A percentile compares a stretch with the other conserved stretches of the same genome.
Evolutionary conservation across 306 rosid genomes (phyloP).

Genomic region (Rosa multiflora): DNA sequence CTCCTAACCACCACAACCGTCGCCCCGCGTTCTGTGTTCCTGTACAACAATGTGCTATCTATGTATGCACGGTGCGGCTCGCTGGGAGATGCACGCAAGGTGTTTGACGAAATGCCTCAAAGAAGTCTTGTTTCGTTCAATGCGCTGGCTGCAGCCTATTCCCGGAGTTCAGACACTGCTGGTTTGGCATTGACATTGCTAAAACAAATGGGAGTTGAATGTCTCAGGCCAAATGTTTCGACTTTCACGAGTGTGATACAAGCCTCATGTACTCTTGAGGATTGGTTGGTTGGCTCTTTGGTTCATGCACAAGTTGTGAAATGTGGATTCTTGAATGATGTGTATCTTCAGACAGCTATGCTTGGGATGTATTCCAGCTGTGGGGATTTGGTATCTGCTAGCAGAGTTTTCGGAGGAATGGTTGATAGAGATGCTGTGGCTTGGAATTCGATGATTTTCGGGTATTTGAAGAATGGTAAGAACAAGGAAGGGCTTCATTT

Average conservation of each 20-base stretch:
- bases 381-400: conserved; percentile 57
- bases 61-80: conserved; percentile 71
- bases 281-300: conserved; percentile 50
- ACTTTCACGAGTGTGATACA: conserved; percentile 73
- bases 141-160: conserved; percentile 62
- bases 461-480: conserved; percentile 53
- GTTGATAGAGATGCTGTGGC: conserved; percentile 58
- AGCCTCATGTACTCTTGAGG: conserved; percentile 53
- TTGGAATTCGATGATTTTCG: conserved; percentile 77
- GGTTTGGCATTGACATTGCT: conserved; percentile 40
- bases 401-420: conserved; percentile 49
- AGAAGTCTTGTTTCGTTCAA: conserved; percentile 74
- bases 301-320: conserved; percentile 67
- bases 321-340: conserved; percentile 57
- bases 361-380: conserved; percentile 73
- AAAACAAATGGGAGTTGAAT: conserved; percentile 37
- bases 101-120: conserved; percentile 83
- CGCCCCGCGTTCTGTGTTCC: conserved; percentile 39
- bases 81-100: conserved; percentile 35
- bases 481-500: conserved; percentile 38
- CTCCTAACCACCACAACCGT: conserved; percentile 42
- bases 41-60: conserved; percentile 61
- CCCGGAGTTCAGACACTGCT: conserved; percentile 45
- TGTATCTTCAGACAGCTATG: conserved; percentile 66
- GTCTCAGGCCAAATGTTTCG: conserved; percentile 53